These are phyloP conservation scores for Cladosporium sp. DNA, from an alignment of 2,329 filamentous ascomycete genomes.

Conservation along the genomic window DNA sequence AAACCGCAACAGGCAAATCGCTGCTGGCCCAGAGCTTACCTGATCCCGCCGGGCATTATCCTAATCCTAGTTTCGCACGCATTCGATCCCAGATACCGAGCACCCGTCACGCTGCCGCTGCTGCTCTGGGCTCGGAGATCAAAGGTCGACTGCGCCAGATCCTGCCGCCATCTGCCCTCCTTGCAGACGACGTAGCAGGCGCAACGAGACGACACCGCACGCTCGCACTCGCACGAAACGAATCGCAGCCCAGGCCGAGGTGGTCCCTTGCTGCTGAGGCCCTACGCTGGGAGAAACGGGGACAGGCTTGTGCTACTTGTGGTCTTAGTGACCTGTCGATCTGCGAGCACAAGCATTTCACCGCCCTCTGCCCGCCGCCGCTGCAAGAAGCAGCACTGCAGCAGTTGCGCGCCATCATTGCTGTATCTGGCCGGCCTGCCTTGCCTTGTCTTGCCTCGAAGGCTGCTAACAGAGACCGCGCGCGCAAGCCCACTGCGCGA, in stretches of 20 bases:
- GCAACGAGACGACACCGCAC: background rate
- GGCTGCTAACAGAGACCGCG: background rate
- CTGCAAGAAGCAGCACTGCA: background rate
- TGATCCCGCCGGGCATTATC: background rate
- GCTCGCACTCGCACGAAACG: background rate
- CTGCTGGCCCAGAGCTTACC: conserved; percentile 11
- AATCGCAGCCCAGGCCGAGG: conserved; percentile 2
- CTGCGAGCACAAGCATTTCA: conserved; percentile 16
- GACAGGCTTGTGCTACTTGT: conserved; percentile 11
- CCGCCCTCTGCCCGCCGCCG: conserved; percentile 10
- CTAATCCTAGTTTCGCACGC: conserved; percentile 16
- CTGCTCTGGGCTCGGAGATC: conserved; percentile 4
- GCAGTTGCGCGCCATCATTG: background rate
- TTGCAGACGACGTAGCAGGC: conserved; percentile 2
- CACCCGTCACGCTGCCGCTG: conserved; percentile 13
- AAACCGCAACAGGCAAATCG: conserved; percentile 7
- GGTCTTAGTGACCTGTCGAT: conserved; percentile 12
- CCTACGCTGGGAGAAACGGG: conserved; percentile 9
- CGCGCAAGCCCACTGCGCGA: background rate
- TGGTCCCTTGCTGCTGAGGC: conserved; percentile 11
- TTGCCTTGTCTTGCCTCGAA: background rate
- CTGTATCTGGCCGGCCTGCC: background rate
- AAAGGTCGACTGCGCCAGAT: background rate
- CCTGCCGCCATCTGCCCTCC: conserved; percentile 1
- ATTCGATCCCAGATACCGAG: conserved; percentile 3